A percentile compares a stretch with the other conserved stretches of the same genome.
Conservation (phyloP, 179 eudicot genomes). For the Beta lomatogona region DNA sequence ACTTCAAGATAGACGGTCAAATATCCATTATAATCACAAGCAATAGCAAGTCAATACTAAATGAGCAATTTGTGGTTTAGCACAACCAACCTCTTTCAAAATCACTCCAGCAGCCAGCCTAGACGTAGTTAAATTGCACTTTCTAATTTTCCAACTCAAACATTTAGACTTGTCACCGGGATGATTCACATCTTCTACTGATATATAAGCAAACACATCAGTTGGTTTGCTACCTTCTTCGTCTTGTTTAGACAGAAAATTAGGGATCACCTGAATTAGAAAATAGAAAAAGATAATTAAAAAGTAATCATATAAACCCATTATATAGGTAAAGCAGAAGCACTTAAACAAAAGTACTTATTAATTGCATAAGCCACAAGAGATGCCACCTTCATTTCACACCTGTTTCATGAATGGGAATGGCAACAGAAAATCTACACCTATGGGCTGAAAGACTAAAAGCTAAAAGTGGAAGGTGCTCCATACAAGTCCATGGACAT, state of each 20-base stretch:
- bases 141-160: constrained; percentile 51
- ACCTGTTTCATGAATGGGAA: background rate
- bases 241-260: constrained; percentile 36
- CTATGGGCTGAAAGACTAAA: background rate
- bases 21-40: background rate
- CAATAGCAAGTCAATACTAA: background rate
- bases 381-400: background rate
- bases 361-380: background rate
- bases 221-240: constrained; percentile 40
- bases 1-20: background rate
- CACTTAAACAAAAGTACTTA: background rate
- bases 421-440: background rate
- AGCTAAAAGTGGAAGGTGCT: background rate
- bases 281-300: background rate
- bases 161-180: constrained; percentile 29
- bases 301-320: background rate
- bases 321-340: background rate
- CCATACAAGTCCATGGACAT: too few species aligned
- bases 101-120: constrained; percentile 47
- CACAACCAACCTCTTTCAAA: constrained; percentile 65
- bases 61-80: constrained; percentile 4
- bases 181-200: constrained; percentile 39
- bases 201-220: constrained; percentile 71
- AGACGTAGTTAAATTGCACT: constrained; percentile 67
- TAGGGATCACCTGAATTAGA: constrained; percentile 74